phyloP scores from a whole-genome alignment of 805 yeast species.

The Wickerhamomyces xylosicus region DNA sequence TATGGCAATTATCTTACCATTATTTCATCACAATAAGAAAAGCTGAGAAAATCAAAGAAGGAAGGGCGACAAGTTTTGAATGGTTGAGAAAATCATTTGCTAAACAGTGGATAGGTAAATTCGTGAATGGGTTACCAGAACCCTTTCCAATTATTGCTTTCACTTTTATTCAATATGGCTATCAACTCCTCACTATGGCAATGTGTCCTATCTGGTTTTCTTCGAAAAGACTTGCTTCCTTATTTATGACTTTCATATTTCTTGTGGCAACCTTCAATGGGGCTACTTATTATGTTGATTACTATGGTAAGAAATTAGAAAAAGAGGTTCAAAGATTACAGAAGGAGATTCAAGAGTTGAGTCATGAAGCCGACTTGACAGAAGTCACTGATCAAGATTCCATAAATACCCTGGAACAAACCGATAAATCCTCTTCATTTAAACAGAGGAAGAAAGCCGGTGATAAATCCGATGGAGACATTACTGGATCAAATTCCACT shows the following conservation, averaged over 20 bases:
- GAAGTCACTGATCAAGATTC: slow-evolving; percentile 5
- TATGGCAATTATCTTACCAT: slow-evolving; percentile 89
- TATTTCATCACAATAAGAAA: slow-evolving; percentile 80
- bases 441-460: too few relatives aligned
- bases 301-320: slow-evolving; percentile 82
- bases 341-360: slow-evolving; percentile 58
- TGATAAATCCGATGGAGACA: too few relatives aligned
- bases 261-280: slow-evolving; percentile 81
- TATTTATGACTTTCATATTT: slow-evolving; percentile 66
- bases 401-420: too few relatives aligned
- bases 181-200: slow-evolving; percentile 80
- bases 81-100: slow-evolving; percentile 67
- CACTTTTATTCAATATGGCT: slow-evolving; percentile 75
- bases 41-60: slow-evolving; percentile 74
- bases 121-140: slow-evolving; percentile 76
- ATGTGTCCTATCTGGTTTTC: slow-evolving; percentile 85
- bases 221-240: slow-evolving; percentile 53
- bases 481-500: too few relatives aligned
- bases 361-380: slow-evolving; percentile 18
- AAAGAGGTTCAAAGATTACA: slow-evolving; percentile 70
- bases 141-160: slow-evolving; percentile 83
- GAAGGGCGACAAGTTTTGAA: slow-evolving; percentile 81
- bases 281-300: slow-evolving; percentile 88
- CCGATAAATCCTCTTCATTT: too few relatives aligned
- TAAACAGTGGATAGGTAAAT: slow-evolving; percentile 52